Base-by-base conservation (phyloP, 805 yeast species). In the Schizosaccharomyces osmophilus region DNA sequence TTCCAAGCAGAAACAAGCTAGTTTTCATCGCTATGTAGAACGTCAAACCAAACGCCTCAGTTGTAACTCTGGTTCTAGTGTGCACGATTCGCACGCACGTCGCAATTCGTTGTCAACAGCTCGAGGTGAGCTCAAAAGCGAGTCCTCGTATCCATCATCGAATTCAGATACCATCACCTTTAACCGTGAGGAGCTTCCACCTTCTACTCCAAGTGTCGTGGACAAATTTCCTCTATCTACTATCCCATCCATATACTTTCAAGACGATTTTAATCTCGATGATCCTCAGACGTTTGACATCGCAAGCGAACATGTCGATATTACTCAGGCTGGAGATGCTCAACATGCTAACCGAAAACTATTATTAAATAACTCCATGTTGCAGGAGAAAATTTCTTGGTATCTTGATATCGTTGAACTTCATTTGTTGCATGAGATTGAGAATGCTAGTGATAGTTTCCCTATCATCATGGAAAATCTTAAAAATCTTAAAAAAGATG, bases 371-470 rank as follows among this genome's bases (percentile, higher is more conserved):
- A 79, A 80, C 67, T 75, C 81, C 9, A 73, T 76, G 26, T 70
- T 89, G 19, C 95, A 84, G 67, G 95, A 87, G 55, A 82, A 81
- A 68, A 73, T 90, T 42, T 85, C 93, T 3, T 82, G 82, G 71
- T 87, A 88, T 68, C 74, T 93, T 62, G 97, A 93, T 69, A 77
- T 82, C 0, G 87, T 90, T 0, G 98, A 90, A 71, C 75, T 85
- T 45, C 83, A 84, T 64, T 73, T 90, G 54, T 84, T 89, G 22
- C 77, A 79, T 48, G 95, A 88, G 70, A 87, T 93, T 41, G 84
- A 95, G 3, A 79, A 80, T 64, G 84, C 95, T 0, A 86, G 96
- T 0, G 81, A 82, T 61, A 82, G 89, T 6, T 90, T 93, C 68
- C 88, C 88, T 71, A 81, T 81, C 61, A 89, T 96, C 0, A 73